These are phyloP conservation scores for Microdochium bolleyi DNA, from an alignment of 2,329 filamentous ascomycete genomes.

Conservation along the genomic window DNA sequence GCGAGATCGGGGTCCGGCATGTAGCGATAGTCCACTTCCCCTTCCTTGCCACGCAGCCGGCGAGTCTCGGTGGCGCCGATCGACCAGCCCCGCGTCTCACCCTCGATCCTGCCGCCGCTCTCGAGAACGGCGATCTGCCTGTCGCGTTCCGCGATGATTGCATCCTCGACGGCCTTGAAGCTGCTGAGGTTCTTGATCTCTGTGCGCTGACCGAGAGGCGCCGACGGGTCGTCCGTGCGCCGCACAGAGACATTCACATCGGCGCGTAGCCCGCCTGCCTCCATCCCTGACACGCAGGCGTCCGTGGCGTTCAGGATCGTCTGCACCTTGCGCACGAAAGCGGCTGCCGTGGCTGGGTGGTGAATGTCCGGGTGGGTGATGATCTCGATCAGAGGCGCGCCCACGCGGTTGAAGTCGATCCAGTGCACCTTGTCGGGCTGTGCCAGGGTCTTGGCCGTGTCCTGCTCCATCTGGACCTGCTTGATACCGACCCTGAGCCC, in stretches of 20 bases:
- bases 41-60: slow-evolving; percentile 82
- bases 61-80: slow-evolving; percentile 76
- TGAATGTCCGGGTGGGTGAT: slow-evolving; percentile 89
- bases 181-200: slow-evolving; percentile 98
- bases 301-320: slow-evolving; percentile 70
- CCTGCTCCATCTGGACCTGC: slow-evolving; percentile 95
- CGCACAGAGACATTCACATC: slow-evolving; percentile 94
- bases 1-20: slow-evolving; percentile 94
- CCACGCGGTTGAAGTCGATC: slow-evolving; percentile 90
- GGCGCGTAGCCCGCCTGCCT: slow-evolving; percentile 79
- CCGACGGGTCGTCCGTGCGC: slow-evolving; percentile 34
- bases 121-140: slow-evolving; percentile 79
- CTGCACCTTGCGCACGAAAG: slow-evolving; percentile 84
- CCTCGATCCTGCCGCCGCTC: slow-evolving; percentile 63
- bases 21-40: slow-evolving; percentile 94
- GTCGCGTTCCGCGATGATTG: slow-evolving; percentile 83
- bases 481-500: slow-evolving; percentile 73
- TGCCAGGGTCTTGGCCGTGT: slow-evolving; percentile 88
- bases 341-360: slow-evolving; percentile 77
- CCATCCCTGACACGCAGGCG: slow-evolving; percentile 87
- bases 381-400: slow-evolving; percentile 86
- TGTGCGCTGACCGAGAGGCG: slow-evolving; percentile 68
- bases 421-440: slow-evolving; percentile 67
- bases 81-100: slow-evolving; percentile 91
- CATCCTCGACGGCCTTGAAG: slow-evolving; percentile 91